Percentiles rank a stretch among this genome's conserved stretches.
These are phyloP conservation scores for Delonix regia DNA, from an alignment of 306 rosid species.

Conservation along the genomic window DNA sequence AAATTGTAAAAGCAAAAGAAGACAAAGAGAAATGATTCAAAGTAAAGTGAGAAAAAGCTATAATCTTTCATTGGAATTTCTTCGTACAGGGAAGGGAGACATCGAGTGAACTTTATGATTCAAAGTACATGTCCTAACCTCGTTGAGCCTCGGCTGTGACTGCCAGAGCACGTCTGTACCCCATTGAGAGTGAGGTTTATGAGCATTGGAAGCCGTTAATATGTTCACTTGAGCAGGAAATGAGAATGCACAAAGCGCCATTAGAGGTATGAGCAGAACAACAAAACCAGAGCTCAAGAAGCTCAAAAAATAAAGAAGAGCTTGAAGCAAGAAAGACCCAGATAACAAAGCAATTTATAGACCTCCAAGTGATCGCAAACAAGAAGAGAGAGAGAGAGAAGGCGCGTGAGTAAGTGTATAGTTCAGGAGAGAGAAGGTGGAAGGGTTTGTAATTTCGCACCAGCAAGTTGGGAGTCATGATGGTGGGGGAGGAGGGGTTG, in stretches of 20 bases:
- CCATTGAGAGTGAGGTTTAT: conserved; percentile 45
- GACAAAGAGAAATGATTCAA: conserved; percentile 5
- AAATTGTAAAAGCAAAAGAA: background rate
- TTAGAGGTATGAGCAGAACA: conserved; percentile 33
- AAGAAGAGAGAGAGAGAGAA: background rate
- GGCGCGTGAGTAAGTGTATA: background rate
- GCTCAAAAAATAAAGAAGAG: conserved; percentile 11
- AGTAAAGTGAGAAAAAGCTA: background rate
- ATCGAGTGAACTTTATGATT: background rate
- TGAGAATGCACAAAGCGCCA: conserved; percentile 75
- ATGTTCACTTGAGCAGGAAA: conserved; percentile 52
- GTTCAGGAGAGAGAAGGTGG: background rate
- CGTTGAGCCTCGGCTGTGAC: conserved; percentile 48
- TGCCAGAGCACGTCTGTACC: conserved; percentile 42
- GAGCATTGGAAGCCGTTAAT: conserved; percentile 29
- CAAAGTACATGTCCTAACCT: conserved; percentile 44
- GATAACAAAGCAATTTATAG: conserved; percentile 4
- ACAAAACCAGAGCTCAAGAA: conserved; percentile 13
- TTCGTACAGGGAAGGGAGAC: conserved; percentile 16
- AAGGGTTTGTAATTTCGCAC: conserved; percentile 23
- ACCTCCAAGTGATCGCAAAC: background rate
- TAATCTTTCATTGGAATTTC: conserved; percentile 23
- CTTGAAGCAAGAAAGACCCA: conserved; percentile 39
- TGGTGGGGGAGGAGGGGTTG: conserved; percentile 2
- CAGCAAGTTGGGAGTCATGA: conserved; percentile 20